phyloP scores from a whole-genome alignment of 2,329 filamentous ascomycete genomes.

The Parasarocladium wereldwijsianum region DNA sequence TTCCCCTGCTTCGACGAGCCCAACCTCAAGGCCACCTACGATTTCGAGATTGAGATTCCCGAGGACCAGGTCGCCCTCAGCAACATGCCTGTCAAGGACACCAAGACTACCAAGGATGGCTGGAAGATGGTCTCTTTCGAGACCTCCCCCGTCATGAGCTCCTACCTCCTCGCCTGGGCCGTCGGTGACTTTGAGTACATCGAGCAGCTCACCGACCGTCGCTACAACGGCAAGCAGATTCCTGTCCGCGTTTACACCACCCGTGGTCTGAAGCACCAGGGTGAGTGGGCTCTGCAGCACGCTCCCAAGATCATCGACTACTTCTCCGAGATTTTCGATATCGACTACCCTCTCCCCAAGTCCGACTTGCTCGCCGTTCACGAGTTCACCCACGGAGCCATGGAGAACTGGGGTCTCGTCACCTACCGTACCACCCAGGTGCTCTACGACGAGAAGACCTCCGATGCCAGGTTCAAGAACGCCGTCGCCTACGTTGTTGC shows the following conservation, averaged over 20 bases:
- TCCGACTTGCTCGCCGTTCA: conserved; percentile 82
- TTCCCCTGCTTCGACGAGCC: conserved; percentile 99
- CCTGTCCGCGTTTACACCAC: conserved; percentile 95
- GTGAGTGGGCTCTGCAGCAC: conserved; percentile 76
- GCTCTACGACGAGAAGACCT: conserved; percentile 87
- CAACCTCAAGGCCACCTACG: conserved; percentile 90
- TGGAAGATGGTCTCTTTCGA: conserved; percentile 68
- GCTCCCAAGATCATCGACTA: conserved; percentile 90
- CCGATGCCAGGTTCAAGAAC: conserved; percentile 82
- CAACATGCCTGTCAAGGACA: conserved; percentile 84
- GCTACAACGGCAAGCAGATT: conserved; percentile 81
- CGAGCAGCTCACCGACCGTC: conserved; percentile 76
- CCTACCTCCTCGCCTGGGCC: conserved; percentile 82
- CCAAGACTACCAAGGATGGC: conserved; percentile 42
- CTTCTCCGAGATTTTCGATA: conserved; percentile 87
- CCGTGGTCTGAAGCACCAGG: conserved; percentile 84
- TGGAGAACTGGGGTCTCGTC: conserved; percentile 95
- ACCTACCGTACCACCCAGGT: conserved; percentile 93
- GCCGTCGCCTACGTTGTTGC: conserved; percentile 92
- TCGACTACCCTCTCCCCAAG: conserved; percentile 89
- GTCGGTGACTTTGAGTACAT: conserved; percentile 95
- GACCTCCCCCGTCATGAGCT: conserved; percentile 80
- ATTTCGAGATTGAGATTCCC: conserved; percentile 84
- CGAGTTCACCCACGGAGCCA: conserved; percentile 77
- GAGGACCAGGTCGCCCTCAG: conserved; percentile 77